phyloP scores from a whole-genome alignment of 2,329 filamentous ascomycete species.

The Tricladium varicosporioides region DNA sequence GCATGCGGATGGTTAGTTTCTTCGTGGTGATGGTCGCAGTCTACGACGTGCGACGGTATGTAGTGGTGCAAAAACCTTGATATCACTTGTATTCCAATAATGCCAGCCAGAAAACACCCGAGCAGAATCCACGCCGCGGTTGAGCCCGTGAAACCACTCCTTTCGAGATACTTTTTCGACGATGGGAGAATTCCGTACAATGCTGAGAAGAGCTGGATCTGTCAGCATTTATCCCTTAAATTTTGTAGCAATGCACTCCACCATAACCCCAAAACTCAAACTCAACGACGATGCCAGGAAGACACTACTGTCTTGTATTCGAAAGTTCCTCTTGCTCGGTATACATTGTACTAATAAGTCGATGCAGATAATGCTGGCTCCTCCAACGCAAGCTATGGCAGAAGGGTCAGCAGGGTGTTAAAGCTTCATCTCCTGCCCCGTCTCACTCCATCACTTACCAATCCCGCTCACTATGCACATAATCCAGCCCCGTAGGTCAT shows the following conservation, averaged over 20 bases:
- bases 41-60: slow-evolving; percentile 76
- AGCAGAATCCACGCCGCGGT: slow-evolving; percentile 68
- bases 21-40: slow-evolving; percentile 73
- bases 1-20: slow-evolving; percentile 41
- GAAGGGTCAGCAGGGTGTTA: slow-evolving; percentile 8
- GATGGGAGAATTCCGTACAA: slow-evolving; percentile 92
- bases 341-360: slow-evolving; percentile 74
- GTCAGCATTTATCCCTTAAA: slow-evolving; percentile 8
- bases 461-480: slow-evolving; percentile 81
- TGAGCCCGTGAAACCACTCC: slow-evolving; percentile 65
- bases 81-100: slow-evolving; percentile 71
- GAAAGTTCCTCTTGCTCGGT: slow-evolving; percentile 73
- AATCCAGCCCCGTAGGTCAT: slow-evolving; percentile 91
- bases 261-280: slow-evolving; percentile 95
- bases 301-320: slow-evolving; percentile 82
- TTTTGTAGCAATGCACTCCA: slow-evolving; percentile 43
- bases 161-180: slow-evolving; percentile 72
- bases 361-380: slow-evolving; percentile 82
- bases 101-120: slow-evolving; percentile 67
- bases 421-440: background rate
- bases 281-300: slow-evolving; percentile 89
- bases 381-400: slow-evolving; percentile 59
- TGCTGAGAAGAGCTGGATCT: slow-evolving; percentile 76
- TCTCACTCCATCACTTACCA: slow-evolving; percentile 43
- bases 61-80: slow-evolving; percentile 71